phyloP scores from a whole-genome alignment of 2,329 filamentous ascomycete species.

The Dactylellina drechsleri region DNA sequence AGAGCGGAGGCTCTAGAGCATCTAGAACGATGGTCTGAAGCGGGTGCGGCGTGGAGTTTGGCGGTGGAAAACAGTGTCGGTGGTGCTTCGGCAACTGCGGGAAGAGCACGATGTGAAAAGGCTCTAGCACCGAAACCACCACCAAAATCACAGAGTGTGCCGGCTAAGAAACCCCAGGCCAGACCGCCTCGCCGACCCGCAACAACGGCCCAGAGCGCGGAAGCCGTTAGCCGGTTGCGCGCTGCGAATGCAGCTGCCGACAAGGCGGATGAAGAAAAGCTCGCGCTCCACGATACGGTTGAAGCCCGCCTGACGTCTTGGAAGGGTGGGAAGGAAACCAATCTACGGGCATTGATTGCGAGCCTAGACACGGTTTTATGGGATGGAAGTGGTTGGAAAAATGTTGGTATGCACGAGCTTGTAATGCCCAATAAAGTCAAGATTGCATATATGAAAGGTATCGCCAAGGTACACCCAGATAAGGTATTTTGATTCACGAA shows the following conservation, averaged over 20 bases:
- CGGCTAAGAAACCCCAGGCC: conserved; percentile 60
- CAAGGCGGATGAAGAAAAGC: conserved; percentile 88
- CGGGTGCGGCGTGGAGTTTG: conserved; percentile 79
- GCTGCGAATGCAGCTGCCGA: conserved; percentile 87
- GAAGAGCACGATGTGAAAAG: conserved; percentile 87
- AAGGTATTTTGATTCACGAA: conserved; percentile 72
- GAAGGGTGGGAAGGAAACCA: conserved; percentile 92
- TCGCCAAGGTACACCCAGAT: conserved; percentile 97
- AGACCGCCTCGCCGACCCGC: conserved; percentile 62
- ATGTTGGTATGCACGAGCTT: conserved; percentile 91
- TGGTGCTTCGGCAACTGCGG: conserved; percentile 83
- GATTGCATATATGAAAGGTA: conserved; percentile 98
- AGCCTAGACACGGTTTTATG: conserved; percentile 90
- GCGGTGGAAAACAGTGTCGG: conserved; percentile 87
- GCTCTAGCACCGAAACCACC: conserved; percentile 76
- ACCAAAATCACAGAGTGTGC: conserved; percentile 65
- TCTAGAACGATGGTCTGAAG: conserved; percentile 92
- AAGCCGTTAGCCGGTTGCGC: conserved; percentile 83
- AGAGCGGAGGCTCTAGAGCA: conserved; percentile 96
- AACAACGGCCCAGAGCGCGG: conserved; percentile 68
- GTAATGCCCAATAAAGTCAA: conserved; percentile 95
- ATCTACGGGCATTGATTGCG: conserved; percentile 84
- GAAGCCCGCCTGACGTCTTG: conserved; percentile 81
- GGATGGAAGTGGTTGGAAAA: conserved; percentile 94
- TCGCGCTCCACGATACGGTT: conserved; percentile 85